Evolutionary conservation across 2,329 filamentous ascomycete species (phyloP).

Genomic region (Rugonectria rugulosa): DNA sequence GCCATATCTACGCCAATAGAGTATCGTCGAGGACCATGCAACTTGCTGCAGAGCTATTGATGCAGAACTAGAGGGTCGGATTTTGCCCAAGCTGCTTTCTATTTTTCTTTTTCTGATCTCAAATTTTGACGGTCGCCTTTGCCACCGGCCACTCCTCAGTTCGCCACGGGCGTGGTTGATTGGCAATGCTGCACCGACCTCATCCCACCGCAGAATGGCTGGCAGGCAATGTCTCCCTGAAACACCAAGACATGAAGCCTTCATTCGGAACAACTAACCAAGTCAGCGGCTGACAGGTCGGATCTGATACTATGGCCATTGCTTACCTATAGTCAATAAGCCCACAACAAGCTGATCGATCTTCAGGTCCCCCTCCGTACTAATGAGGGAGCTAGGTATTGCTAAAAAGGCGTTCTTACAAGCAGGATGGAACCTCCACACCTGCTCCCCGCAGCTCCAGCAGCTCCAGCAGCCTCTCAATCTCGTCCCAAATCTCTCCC

Average conservation of each 20-base stretch:
- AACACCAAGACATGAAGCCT: too few species aligned
- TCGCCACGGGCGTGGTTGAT: not conserved
- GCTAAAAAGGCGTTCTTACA: not conserved
- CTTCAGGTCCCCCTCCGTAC: conserved; percentile 8
- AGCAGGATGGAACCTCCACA: conserved; percentile 10
- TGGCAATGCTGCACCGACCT: too few species aligned
- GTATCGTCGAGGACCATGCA: conserved; percentile 14
- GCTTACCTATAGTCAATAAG: too few species aligned
- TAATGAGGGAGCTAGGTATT: conserved; percentile 3
- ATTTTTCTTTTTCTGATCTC: conserved; percentile 5
- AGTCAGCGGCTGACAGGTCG: conserved; percentile 8
- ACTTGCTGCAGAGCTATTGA: conserved; percentile 23
- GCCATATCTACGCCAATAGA: conserved; percentile 13
- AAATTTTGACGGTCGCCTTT: not conserved
- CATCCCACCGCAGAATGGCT: too few species aligned
- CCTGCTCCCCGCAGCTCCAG: conserved; percentile 34
- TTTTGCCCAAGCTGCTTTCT: conserved; percentile 16
- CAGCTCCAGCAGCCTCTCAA: conserved; percentile 23
- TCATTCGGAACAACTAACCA: conserved; percentile 13
- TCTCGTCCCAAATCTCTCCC: conserved; percentile 1
- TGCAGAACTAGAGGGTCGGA: conserved; percentile 15
- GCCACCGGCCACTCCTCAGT: not conserved
- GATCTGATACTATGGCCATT: too few species aligned
- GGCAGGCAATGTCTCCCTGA: too few species aligned
- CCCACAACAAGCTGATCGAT: conserved; percentile 2